Base-by-base conservation (phyloP, 495 filamentous ascomycete species). In the Penicillium atrosanguineum region DNA sequence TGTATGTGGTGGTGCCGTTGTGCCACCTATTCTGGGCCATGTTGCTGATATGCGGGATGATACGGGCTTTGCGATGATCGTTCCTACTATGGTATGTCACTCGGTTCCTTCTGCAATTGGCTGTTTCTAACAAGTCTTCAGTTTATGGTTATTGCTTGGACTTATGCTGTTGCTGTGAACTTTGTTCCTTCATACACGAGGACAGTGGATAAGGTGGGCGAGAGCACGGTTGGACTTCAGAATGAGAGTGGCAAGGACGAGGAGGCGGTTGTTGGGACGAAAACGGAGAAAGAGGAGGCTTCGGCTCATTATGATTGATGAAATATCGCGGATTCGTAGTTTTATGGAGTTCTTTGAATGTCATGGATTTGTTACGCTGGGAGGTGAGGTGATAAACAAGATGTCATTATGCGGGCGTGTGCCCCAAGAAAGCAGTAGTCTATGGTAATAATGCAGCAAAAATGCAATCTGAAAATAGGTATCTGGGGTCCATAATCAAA, bases 141-240 rank as follows among this genome's bases (percentile, higher is more conserved):
- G 68, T 74, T 72, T 41, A 69, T 85, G 64, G 72, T 84, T 29
- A 72, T 74, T 19, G 82, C 84, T 7, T 81, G 74, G 69, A 76
- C 75, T 8, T 87, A 87, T 63, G 72, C 82, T 3, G 15, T 85
- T 11, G 71, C 73, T 8, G 81, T 85, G n/a, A 88, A 89, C 61
- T 86, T 87, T 53, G 71, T 79, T 31, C 82, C 83, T 4, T 52
- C 69, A 11, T 88, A 88, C 56, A 68, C 78, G 18, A 68, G 79
- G 42, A 78, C 79, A 0, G 83, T 81, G 1, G 86, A 87, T 64
- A 80, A 79, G 34, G 80, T 87, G 50, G 74, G 75, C 3, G 75
- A 69, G 25, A 73, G 80, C 15, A 72, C 76, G 6, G 65, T 86
- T 53, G 84, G 84, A 0, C 47, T 85, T 12, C 61, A 58, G 54